Percentiles rank a stretch among this genome's conserved stretches.
phyloP scores from a whole-genome alignment of 2,329 filamentous ascomycete species.

The Xylaria sp. region DNA sequence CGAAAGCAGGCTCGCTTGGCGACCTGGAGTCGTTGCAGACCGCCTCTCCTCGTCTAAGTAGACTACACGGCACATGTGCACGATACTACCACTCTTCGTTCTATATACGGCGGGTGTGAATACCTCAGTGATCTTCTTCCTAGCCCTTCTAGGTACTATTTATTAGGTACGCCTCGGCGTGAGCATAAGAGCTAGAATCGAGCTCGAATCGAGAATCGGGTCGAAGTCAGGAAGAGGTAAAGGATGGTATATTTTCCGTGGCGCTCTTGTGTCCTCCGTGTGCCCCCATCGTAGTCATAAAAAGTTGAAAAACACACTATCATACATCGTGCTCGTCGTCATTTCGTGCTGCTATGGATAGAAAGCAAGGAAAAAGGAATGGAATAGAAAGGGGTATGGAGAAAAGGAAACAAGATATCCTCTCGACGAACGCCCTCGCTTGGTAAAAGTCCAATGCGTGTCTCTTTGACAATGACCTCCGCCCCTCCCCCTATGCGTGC shows the following conservation, averaged over 20 bases:
- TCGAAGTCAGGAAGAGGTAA: constrained; percentile 5
- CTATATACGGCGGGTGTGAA: too few relatives aligned
- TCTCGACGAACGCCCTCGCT: constrained; percentile 28
- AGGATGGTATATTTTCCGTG: constrained; percentile 23
- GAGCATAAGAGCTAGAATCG: neutral
- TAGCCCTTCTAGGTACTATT: too few relatives aligned
- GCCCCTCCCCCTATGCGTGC: constrained; percentile 15
- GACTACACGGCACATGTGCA: too few relatives aligned
- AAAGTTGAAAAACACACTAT: constrained; percentile 15
- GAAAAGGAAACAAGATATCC: constrained; percentile 13
- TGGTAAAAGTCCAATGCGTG: constrained; percentile 29
- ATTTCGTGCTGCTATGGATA: constrained; percentile 12
- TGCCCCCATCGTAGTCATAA: constrained; percentile 10
- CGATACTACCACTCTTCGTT: too few relatives aligned
- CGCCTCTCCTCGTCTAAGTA: neutral
- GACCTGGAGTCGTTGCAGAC: neutral
- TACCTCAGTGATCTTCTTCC: too few relatives aligned
- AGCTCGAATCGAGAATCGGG: neutral
- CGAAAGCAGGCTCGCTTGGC: constrained; percentile 20
- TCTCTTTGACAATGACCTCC: constrained; percentile 22
- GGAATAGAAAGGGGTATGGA: constrained; percentile 8
- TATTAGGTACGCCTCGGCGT: neutral
- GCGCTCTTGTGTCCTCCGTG: constrained; percentile 1
- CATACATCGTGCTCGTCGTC: constrained; percentile 30
- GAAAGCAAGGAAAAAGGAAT: constrained; percentile 19